Evolutionary conservation across 495 filamentous ascomycete species (phyloP), one percentile per base, ranked within the genome.

Genomic region (Haplographium delicatum): DNA sequence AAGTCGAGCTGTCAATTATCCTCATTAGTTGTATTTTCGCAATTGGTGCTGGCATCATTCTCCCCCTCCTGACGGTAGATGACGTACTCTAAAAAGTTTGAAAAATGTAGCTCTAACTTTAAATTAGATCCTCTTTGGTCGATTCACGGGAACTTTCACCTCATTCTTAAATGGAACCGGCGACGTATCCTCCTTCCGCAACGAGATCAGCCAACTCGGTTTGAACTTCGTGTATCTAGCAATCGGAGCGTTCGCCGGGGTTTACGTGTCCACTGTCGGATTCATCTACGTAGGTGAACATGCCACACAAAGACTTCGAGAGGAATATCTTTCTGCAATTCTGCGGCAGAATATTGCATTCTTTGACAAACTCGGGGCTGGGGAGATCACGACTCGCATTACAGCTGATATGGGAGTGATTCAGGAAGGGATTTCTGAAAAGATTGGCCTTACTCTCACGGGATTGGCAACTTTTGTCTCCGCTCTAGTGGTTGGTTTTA

Each of bases 221-320:
- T 10, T 95, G 16, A 95, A 94, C 59, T 95, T 95, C 42, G 70
- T 96, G 9, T 96, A 95, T 61, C 75, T 96, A 24, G 91, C 80
- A 24, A 83, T 96, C 37, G 89, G 69, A 47, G 85, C 91, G 58
- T 93, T 95, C 51, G 66, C 85, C 19, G 80, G 80, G 0, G 73
- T 86, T 33, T 96, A 95, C 61, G 65, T 90, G 47, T 73, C 82
- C 26, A 94, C 88, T 2, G 82, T 91, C 16, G 87, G 85, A 6
- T 62, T 65, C 40, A 52, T 50, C 19, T 54, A 46, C 20, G 53
- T 59, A 0, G 69, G 70, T 5, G 63, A 63, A 11, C 61, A 63
- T 16, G 63, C 71, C 33, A 64, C 65, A 4, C 45, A 58, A 3
- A 58, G 53, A 13, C 48, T 72, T 24, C 56, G 70, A 31, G 50